Conservation (phyloP, 371 early-diverging fungal species). For the Smittium culicis region DNA sequence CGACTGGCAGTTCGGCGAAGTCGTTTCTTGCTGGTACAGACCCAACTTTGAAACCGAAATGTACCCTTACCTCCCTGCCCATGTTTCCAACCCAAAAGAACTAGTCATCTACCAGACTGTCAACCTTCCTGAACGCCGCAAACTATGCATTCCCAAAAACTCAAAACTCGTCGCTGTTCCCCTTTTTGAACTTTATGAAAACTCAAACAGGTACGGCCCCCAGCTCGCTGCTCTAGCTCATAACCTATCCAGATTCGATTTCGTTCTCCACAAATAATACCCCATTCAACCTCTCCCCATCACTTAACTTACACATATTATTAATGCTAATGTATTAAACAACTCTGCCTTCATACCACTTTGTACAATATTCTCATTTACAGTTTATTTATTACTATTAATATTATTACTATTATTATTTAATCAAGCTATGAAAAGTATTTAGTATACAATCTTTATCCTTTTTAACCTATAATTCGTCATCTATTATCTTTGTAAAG, state of each 20-base stretch:
- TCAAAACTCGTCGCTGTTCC: constrained; percentile 69
- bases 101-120: constrained; percentile 55
- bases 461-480: not conserved
- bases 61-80: constrained; percentile 71
- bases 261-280: constrained; percentile 10
- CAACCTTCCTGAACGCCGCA: constrained; percentile 59
- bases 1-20: constrained; percentile 62
- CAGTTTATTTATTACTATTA: not conserved
- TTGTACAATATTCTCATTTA: not conserved
- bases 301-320: no score
- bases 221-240: constrained; percentile 59
- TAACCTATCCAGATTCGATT: constrained; percentile 44
- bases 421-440: not conserved
- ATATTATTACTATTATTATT: not conserved
- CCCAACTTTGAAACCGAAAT: constrained; percentile 63
- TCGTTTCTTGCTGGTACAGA: constrained; percentile 58
- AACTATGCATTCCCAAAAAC: constrained; percentile 59
- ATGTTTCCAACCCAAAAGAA: constrained; percentile 66
- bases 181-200: constrained; percentile 67
- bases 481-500: not conserved
- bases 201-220: constrained; percentile 54
- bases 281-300: no score
- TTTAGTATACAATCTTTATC: not conserved
- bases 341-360: not conserved
- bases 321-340: not conserved